Conservation (phyloP, 768 basidiomycete species). For the Lepiota brunneoincarnata region DNA sequence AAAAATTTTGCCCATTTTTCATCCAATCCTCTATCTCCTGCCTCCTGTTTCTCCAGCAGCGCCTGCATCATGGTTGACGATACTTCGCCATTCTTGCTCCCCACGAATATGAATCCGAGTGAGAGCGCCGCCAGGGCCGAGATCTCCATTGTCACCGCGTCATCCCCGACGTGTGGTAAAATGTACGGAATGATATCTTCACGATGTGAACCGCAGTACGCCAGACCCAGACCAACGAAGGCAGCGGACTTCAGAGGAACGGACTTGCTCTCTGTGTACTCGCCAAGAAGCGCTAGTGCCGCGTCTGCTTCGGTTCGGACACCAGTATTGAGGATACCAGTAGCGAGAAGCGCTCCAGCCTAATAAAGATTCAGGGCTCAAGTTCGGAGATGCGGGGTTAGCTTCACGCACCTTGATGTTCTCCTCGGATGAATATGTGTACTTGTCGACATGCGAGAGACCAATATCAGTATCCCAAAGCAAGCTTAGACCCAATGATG, state of each 20-base stretch:
- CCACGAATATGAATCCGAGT: slow-evolving; percentile 93
- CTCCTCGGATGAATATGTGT: slow-evolving; percentile 95
- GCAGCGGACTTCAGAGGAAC: slow-evolving; percentile 81
- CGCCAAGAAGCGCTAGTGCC: slow-evolving; percentile 84
- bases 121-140: slow-evolving; percentile 82
- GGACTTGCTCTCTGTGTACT: slow-evolving; percentile 87
- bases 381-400: background rate
- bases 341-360: slow-evolving; percentile 94
- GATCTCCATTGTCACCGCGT: slow-evolving; percentile 83
- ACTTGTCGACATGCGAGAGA: slow-evolving; percentile 93
- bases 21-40: slow-evolving; percentile 68
- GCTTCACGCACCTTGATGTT: slow-evolving; percentile 72
- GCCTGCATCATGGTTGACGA: slow-evolving; percentile 87
- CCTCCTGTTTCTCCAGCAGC: slow-evolving; percentile 73
- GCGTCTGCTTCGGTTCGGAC: slow-evolving; percentile 93
- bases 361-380: slow-evolving; percentile 19
- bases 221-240: slow-evolving; percentile 90
- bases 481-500: slow-evolving; percentile 88
- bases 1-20: slow-evolving; percentile 96
- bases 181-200: slow-evolving; percentile 78
- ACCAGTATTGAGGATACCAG: slow-evolving; percentile 86
- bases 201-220: slow-evolving; percentile 91
- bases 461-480: slow-evolving; percentile 97
- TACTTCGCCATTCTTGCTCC: slow-evolving; percentile 92
- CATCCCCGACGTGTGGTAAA: slow-evolving; percentile 82